Base-by-base conservation (phyloP, 2,329 filamentous ascomycete species). In the Diaporthe amygdali region DNA sequence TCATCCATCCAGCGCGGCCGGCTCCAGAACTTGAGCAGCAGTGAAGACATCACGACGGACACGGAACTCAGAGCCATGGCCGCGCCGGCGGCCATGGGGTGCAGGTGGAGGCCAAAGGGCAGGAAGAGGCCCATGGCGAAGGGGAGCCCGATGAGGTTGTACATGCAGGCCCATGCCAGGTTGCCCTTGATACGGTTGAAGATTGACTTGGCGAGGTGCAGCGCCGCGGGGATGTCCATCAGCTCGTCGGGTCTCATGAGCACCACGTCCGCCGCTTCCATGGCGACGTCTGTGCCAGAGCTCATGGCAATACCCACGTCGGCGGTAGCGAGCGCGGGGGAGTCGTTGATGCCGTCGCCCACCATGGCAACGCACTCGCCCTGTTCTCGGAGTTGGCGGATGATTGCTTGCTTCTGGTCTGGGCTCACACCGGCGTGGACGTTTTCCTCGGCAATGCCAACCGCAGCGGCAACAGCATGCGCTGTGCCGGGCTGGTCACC, bases 281-380 rank as follows among this genome's bases (percentile, higher is more conserved):
- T 97, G 63, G 96, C 96, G 1, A 99, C 96, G 79, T 98, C 96
- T 0, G 96, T 98, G 70, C 96, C 96, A 9, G 92, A 95, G 6
- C 94, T 89, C 82, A 99, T 94, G 71, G 95, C 95, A 75, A 99
- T 97, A 74, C 96, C 96, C 34, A 98, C 91, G 76, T 97, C 92
- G 14, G 96, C 95, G 0, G 95, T 97, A 0, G 95, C 96, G 14
- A 99, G 90, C 0, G 96, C 96, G 0, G 96, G 96, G 0, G 95
- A 97, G 84, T 99, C 96, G 82, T 99, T 99, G 88, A 99, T 98
- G 51, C 96, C 96, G 81, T 99, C 96, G 66, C 96, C 95, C 17
- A 98, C 95, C 96, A 99, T 99, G 75, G 94, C 96, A 32, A 98
- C 94, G 63, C 93, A 86, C 76, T 95, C 89, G 72, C 94, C 94